Conservation (phyloP, 1,139 yeast species). For the Hansenula anomala region DNA sequence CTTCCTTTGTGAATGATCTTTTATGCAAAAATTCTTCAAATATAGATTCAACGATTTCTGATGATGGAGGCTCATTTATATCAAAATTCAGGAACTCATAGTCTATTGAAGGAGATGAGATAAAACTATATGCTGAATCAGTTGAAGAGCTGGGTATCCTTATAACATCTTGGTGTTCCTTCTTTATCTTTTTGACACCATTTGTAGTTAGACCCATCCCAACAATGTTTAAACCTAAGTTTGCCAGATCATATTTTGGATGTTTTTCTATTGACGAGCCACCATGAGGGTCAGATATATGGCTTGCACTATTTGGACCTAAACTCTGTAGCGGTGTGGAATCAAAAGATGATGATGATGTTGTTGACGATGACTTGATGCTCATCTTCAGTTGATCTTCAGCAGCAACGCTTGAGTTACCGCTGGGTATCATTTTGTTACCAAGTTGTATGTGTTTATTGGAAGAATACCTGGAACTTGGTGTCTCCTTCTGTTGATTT, state of each 20-base stretch:
- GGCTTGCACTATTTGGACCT: background rate
- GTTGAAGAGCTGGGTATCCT: conserved; percentile 1
- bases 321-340: background rate
- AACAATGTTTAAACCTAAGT: conserved; percentile 17
- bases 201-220: conserved; percentile 13
- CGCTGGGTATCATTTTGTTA: background rate
- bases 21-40: conserved; percentile 15
- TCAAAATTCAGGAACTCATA: conserved; percentile 20
- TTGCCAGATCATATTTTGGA: conserved; percentile 7
- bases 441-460: no score
- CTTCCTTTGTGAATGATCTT: conserved; percentile 19
- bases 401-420: background rate
- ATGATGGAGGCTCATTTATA: conserved; percentile 21
- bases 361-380: background rate
- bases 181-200: background rate
- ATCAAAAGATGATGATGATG: background rate
- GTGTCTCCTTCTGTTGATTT: no score
- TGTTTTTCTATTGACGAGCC: background rate
- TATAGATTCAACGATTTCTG: conserved; percentile 16
- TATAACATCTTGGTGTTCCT: conserved; percentile 1
- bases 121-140: background rate
- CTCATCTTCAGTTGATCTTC: background rate
- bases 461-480: no score
- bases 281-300: background rate
- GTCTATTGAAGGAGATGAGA: conserved; percentile 5